Evolutionary conservation across 2,329 filamentous ascomycete genomes (phyloP).

Genomic region (Penicillium sp.): DNA sequence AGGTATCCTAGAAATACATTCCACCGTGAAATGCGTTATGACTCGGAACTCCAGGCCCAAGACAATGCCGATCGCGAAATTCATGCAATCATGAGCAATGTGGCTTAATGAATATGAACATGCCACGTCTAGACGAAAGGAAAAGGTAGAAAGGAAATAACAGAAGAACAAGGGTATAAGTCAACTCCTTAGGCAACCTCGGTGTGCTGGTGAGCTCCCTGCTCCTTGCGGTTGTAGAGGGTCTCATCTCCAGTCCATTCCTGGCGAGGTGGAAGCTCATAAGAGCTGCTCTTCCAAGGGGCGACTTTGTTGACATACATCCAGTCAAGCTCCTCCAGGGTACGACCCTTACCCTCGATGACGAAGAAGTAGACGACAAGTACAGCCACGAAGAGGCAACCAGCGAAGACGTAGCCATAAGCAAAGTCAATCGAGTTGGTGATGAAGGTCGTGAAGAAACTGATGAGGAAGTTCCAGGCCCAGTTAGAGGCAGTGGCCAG

Average conservation of each 20-base stretch:
- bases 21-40: conserved; percentile 1
- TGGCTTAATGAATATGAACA: conserved; percentile 1
- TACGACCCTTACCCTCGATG: conserved; percentile 72
- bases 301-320: conserved; percentile 69
- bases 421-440: conserved; percentile 70
- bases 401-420: conserved; percentile 78
- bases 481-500: conserved; percentile 81
- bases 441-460: conserved; percentile 80
- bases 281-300: conserved; percentile 63
- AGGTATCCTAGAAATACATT: conserved; percentile 6
- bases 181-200: conserved; percentile 33
- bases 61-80: conserved; percentile 4
- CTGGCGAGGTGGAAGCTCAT: conserved; percentile 31
- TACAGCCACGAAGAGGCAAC: conserved; percentile 67
- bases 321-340: conserved; percentile 74
- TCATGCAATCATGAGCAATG: conserved; percentile 12
- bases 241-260: conserved; percentile 24
- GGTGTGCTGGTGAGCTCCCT: conserved; percentile 25
- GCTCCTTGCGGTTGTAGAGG: conserved; percentile 28
- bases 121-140: conserved; percentile 33
- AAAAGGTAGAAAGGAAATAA: neutral
- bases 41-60: conserved; percentile 16
- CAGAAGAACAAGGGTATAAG: neutral
- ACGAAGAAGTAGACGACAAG: conserved; percentile 73
- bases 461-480: conserved; percentile 72